These are phyloP conservation scores for Kwoniella shivajii DNA, from an alignment of 1,284 basidiomycete species.

Conservation along the genomic window DNA sequence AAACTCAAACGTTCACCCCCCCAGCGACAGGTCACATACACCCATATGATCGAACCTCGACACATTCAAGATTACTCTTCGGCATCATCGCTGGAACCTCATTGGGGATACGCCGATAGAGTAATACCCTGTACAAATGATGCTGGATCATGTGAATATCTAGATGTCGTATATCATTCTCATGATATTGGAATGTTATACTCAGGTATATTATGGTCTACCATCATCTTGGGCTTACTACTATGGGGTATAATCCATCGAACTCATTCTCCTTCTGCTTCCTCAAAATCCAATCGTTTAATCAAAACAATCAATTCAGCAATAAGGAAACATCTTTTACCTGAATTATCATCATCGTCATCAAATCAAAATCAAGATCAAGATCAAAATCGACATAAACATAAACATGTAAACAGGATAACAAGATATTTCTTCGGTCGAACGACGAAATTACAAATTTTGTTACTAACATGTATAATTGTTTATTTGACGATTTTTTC, in stretches of 20 bases:
- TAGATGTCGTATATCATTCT: constrained; percentile 37
- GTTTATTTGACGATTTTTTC: constrained; percentile 36
- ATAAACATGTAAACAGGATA: too few species aligned
- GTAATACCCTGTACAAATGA: constrained; percentile 40
- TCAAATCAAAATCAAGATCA: too few species aligned
- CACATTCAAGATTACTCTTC: constrained; percentile 36
- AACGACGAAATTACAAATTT: constrained; percentile 33
- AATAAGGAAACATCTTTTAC: constrained; percentile 15
- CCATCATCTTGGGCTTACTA: constrained; percentile 25
- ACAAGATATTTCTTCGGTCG: constrained; percentile 33
- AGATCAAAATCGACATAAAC: not conserved
- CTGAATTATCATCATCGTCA: constrained; percentile 19
- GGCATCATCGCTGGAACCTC: constrained; percentile 26
- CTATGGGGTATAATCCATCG: constrained; percentile 20
- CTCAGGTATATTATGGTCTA: constrained; percentile 30
- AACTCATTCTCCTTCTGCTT: not conserved
- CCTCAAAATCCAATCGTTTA: not conserved
- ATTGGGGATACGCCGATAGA: constrained; percentile 40
- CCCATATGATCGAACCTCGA: constrained; percentile 16
- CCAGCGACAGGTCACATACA: not conserved
- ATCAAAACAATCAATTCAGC: constrained; percentile 9
- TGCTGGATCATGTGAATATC: constrained; percentile 39
- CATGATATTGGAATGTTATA: constrained; percentile 42
- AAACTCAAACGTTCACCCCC: too few species aligned
- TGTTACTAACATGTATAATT: constrained; percentile 20